Evolutionary conservation across 495 filamentous ascomycete genomes (phyloP).

Genomic region (Lasiosphaeria ovina): DNA sequence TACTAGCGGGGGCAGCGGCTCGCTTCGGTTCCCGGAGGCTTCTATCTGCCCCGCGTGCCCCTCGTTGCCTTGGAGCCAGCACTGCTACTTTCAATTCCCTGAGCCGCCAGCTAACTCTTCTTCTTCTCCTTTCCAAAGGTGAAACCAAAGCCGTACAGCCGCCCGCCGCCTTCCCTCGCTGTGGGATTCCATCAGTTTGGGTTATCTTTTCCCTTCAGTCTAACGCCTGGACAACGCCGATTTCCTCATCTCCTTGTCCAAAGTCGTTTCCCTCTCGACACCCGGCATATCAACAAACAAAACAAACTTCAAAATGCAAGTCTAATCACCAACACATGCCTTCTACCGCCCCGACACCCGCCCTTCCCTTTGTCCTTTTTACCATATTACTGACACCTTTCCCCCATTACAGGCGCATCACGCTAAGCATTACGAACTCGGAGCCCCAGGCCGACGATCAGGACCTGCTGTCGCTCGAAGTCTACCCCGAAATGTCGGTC

Average conservation of each 20-base stretch:
- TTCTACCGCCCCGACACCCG: no score
- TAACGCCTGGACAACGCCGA: not conserved
- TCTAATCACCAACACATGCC: no score
- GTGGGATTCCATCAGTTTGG: not conserved
- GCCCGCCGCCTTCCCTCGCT: not conserved
- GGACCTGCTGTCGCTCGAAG: slow-evolving; percentile 80
- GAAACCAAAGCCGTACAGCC: not conserved
- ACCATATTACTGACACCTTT: not conserved
- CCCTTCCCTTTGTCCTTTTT: not conserved
- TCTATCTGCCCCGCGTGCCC: not conserved
- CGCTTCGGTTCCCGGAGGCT: slow-evolving; percentile 3
- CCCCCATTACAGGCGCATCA: slow-evolving; percentile 27
- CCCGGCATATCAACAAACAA: not conserved
- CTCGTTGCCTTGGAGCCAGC: not conserved
- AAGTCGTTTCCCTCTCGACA: not conserved
- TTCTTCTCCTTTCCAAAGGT: not conserved
- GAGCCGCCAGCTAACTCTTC: not conserved
- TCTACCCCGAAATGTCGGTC: slow-evolving; percentile 80
- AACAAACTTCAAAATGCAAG: not conserved
- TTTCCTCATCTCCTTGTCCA: not conserved
- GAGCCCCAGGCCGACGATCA: slow-evolving; percentile 62
- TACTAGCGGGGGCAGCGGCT: not conserved
- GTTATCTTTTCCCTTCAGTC: not conserved
- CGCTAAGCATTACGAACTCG: slow-evolving; percentile 74
- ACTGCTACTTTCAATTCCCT: not conserved